Base-by-base conservation (phyloP, 2,329 filamentous ascomycete species). In the Aspergillus jensenii region DNA sequence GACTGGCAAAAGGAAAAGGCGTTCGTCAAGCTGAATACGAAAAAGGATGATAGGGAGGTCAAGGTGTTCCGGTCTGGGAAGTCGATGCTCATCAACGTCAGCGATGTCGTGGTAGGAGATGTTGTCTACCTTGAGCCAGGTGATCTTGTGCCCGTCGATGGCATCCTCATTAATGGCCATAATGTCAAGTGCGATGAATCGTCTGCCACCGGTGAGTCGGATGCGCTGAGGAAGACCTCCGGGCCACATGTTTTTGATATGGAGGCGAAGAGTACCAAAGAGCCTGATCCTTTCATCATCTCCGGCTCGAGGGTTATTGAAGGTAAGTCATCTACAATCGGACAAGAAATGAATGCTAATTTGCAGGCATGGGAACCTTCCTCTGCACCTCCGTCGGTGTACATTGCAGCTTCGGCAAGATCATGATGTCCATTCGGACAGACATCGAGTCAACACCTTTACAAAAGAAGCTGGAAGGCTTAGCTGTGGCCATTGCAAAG, bases 1-100 rank as follows among this genome's bases (percentile, higher is more conserved):
- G 90, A 93, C 69, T 93, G 87, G 82, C 90, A 93, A 67, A 92
- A 92, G 73, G 90, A 92, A 71, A 82, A 87, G 45, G 88, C 91
- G 67, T 93, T 93, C 66, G 87, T 90, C 41, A 91, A 90, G 71
- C 77, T 93, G 59, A 92, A 92, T 74, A 86, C 86, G 71, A 90
- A 91, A 69, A 93, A 93, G 72, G 87, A 91, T 49, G 87, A 91
- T 68, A 83, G 90, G 31, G 78, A 83, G 49, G 86, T 93, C 64
- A 91, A 90, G 61, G 87, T 91, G 9, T 78, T 90, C 50, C 87
- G 90, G n/a, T 92, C 89, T 1, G 90, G 89, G 33, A 86, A 81
- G 64, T 86, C 86, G 0, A 81, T 83, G 62, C 86, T 90, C 70
- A 84, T 92, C 40, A 88, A 86, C 0, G 82, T 91, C 4, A 82